phyloP scores from a whole-genome alignment of 108 stramenopile genomes.

The Stephanodiscus minutulus region DNA sequence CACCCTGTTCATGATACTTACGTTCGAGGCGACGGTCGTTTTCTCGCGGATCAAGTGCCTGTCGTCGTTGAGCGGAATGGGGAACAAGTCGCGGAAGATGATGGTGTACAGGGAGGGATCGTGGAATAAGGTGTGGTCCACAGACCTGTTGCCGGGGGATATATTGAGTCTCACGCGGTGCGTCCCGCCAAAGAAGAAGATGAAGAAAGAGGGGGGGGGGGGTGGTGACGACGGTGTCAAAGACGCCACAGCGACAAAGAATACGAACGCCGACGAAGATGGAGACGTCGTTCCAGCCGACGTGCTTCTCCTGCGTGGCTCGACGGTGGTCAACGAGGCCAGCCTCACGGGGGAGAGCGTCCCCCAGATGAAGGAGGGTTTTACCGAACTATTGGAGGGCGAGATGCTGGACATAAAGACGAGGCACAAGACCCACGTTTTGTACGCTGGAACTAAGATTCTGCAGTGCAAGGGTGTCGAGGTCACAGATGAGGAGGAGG shows the following conservation, averaged over 20 bases:
- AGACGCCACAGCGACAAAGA: conserved; percentile 33
- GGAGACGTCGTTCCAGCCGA: conserved; percentile 96
- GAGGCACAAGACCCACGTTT: conserved; percentile 89
- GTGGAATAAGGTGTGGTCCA: conserved; percentile 73
- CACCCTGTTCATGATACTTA: conserved; percentile 92
- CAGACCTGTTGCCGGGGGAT: conserved; percentile 93
- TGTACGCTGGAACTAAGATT: conserved; percentile 97
- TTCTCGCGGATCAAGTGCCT: conserved; percentile 80
- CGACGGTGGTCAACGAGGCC: conserved; percentile 95
- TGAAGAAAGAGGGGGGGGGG: conserved; percentile 29
- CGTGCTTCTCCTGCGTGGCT: conserved; percentile 84
- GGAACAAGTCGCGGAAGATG: conserved; percentile 70
- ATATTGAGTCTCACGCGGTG: conserved; percentile 82
- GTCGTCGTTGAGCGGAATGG: conserved; percentile 75
- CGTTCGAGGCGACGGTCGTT: conserved; percentile 93
- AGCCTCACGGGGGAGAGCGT: conserved; percentile 94
- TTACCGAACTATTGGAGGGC: conserved; percentile 62
- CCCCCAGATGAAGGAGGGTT: conserved; percentile 97
- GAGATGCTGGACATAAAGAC: conserved; percentile 78
- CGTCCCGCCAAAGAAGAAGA: conserved; percentile 47
- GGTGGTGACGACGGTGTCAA: conserved; percentile 19
- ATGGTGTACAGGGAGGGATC: conserved; percentile 71
- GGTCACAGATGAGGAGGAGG: conserved; percentile 52
- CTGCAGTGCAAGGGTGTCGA: conserved; percentile 80
- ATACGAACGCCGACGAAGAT: conserved; percentile 53